These are phyloP conservation scores for Tilletia horrida DNA, from an alignment of 1,284 basidiomycete genomes.

Conservation along the genomic window DNA sequence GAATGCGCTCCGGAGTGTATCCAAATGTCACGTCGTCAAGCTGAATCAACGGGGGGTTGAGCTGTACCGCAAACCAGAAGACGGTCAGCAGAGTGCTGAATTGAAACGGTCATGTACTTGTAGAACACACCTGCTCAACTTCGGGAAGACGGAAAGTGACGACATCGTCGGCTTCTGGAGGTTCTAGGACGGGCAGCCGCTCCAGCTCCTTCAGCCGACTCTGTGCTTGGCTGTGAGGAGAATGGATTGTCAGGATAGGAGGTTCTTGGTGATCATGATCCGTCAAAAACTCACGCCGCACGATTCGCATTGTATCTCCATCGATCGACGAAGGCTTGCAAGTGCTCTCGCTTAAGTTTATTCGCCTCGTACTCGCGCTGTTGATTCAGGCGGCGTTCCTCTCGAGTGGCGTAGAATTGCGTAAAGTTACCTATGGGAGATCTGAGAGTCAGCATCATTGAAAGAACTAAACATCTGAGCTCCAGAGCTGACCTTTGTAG, in stretches of 20 bases:
- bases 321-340: constrained; percentile 78
- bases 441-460: not conserved
- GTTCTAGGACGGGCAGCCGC: constrained; percentile 89
- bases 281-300: constrained; percentile 27
- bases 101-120: constrained; percentile 12
- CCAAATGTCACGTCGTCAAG: constrained; percentile 88
- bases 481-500: constrained; percentile 21
- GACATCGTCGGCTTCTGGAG: constrained; percentile 78
- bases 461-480: not conserved
- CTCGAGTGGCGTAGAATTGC: constrained; percentile 98
- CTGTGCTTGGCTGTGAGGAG: constrained; percentile 73
- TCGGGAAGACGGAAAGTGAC: constrained; percentile 62
- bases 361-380: constrained; percentile 77
- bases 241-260: not conserved
- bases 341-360: constrained; percentile 85
- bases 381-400: constrained; percentile 85
- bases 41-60: constrained; percentile 92
- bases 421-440: constrained; percentile 83
- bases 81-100: constrained; percentile 49
- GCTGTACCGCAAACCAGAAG: constrained; percentile 69
- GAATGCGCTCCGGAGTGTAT: constrained; percentile 74
- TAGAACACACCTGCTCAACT: constrained; percentile 28
- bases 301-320: constrained; percentile 54
- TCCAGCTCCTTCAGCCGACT: constrained; percentile 98
- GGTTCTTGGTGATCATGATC: not conserved